These are phyloP conservation scores for Syzygium oleosum DNA, from an alignment of 345 rosid genomes.

Conservation along the genomic window DNA sequence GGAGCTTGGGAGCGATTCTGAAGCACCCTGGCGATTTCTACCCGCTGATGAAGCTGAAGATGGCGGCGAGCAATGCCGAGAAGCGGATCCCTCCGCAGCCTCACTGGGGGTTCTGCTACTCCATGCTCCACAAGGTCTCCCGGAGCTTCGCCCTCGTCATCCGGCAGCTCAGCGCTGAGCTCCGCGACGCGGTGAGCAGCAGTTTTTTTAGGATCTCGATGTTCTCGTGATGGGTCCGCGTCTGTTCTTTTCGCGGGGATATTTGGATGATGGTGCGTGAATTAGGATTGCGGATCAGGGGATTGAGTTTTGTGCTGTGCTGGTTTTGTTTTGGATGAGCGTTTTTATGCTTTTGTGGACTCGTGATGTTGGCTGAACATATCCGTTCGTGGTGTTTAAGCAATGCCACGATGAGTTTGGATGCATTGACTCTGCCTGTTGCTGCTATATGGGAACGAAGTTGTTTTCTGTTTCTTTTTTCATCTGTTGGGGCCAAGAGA, in stretches of 20 bases:
- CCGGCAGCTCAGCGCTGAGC: conserved; percentile 77
- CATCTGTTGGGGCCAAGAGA: background rate
- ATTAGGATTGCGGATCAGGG: background rate
- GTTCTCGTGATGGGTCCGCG: background rate
- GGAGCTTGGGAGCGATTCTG: conserved; percentile 55
- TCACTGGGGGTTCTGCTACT: conserved; percentile 88
- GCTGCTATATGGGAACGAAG: background rate
- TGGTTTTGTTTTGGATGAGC: background rate
- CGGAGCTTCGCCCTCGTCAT: conserved; percentile 84
- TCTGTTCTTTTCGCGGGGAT: background rate
- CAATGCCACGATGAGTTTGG: background rate
- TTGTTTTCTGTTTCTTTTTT: background rate
- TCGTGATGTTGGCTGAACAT: background rate
- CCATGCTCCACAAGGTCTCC: conserved; percentile 91
- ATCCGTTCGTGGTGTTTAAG: background rate
- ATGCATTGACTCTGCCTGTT: background rate
- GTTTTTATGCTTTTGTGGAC: background rate
- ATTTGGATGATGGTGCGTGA: background rate
- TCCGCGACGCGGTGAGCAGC: conserved; percentile 72
- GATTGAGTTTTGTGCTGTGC: background rate
- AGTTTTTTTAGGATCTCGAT: background rate
- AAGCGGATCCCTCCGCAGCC: conserved; percentile 91
- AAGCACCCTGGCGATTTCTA: conserved; percentile 83
- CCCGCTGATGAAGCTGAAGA: conserved; percentile 76
- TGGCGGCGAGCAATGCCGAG: conserved; percentile 63